phyloP scores from a whole-genome alignment of 139 green algal genomes.

The Coelastrella sp. region DNA sequence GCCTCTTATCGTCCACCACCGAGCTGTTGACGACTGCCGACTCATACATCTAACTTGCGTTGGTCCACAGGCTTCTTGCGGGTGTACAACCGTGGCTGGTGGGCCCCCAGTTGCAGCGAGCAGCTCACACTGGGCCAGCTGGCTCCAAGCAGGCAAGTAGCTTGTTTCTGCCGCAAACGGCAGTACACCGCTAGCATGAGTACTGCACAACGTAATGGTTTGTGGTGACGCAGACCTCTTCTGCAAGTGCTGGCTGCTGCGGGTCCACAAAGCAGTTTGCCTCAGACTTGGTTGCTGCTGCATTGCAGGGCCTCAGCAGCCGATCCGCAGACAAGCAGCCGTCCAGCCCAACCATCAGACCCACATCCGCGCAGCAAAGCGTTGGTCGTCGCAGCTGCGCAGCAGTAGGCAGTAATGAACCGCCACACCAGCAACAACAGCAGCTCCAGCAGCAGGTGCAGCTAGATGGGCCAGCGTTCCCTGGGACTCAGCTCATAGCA shows the following conservation, averaged over 20 bases:
- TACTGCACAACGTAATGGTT: too few relatives aligned
- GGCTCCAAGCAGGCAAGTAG: background rate
- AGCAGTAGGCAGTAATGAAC: slow-evolving; percentile 20
- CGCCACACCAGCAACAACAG: slow-evolving; percentile 2
- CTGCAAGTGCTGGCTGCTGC: too few relatives aligned
- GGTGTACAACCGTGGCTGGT: background rate
- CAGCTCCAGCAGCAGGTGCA: background rate
- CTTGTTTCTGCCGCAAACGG: background rate
- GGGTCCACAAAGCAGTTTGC: too few relatives aligned
- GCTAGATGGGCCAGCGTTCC: background rate
- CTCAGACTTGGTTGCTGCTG: too few relatives aligned
- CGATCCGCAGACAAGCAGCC: too few relatives aligned
- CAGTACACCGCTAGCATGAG: too few relatives aligned
- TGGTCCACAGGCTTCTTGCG: background rate
- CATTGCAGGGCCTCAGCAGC: too few relatives aligned
- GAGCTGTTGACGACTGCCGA: background rate
- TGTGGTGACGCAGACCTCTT: too few relatives aligned
- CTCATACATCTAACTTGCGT: background rate
- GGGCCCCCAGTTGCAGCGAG: background rate
- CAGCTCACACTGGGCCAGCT: background rate
- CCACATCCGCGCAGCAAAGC: too few relatives aligned
- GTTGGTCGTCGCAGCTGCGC: background rate
- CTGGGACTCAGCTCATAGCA: background rate
- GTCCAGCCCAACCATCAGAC: too few relatives aligned
- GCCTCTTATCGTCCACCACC: too few relatives aligned